phyloP scores from a whole-genome alignment of 768 basidiomycete species.

The Phylloporus sp. region DNA sequence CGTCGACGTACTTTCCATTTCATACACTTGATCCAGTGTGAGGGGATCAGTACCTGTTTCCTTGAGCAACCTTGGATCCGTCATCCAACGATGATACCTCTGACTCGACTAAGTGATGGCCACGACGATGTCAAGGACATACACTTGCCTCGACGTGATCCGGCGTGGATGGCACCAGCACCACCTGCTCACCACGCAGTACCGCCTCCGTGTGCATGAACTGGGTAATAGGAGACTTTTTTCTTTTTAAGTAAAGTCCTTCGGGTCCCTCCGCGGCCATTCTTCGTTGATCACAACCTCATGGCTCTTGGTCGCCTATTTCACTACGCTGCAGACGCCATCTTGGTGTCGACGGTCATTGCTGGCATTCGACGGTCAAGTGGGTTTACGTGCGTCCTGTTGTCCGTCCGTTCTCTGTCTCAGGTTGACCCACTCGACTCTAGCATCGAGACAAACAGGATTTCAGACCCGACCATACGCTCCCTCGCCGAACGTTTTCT shows the following conservation, averaged over 20 bases:
- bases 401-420: background rate
- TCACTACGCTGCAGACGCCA: conserved; percentile 81
- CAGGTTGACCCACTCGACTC: background rate
- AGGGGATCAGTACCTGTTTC: conserved; percentile 85
- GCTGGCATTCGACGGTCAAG: conserved; percentile 90
- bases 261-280: too few species aligned
- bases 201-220: conserved; percentile 31
- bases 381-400: conserved; percentile 74
- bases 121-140: background rate
- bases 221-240: conserved; percentile 13
- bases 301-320: conserved; percentile 68
- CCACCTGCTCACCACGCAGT: conserved; percentile 59
- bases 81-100: conserved; percentile 92
- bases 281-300: conserved; percentile 1
- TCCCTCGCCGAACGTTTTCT: conserved; percentile 78
- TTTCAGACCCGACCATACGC: conserved; percentile 75
- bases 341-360: conserved; percentile 80
- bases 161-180: conserved; percentile 77
- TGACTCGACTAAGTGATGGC: conserved; percentile 21
- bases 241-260: too few species aligned
- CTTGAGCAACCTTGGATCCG: conserved; percentile 59
- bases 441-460: conserved; percentile 61
- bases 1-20: conserved; percentile 72
- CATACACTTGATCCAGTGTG: conserved; percentile 72
- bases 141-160: conserved; percentile 42